Evolutionary conservation across 2,329 filamentous ascomycete species (phyloP), one percentile per base, ranked within the genome.

Genomic region (Emmonsia crescens): DNA sequence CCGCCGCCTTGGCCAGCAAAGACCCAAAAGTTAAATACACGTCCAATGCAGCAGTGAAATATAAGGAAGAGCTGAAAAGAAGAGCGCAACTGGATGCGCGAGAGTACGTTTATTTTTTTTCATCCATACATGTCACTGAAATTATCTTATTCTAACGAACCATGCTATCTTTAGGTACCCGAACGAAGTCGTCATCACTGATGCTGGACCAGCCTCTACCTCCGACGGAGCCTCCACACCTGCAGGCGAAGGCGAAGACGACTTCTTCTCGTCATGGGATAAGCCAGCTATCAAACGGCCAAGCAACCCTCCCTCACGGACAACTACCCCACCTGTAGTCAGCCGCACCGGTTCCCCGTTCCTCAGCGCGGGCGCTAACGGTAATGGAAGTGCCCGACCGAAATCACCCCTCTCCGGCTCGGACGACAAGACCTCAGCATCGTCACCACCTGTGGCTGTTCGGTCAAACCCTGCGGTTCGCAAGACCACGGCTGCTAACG

Each of bases 221-320:
- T 78, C 78, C 60, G 87, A 90, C 63, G 86, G 84, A 66, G 80
- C 85, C 44, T 85, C 82, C 66, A 95, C 91, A 12, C 89, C 92
- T n/a, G 83, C 88, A 54, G 88, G 86, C 67, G 91, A 96, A 67
- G 82, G 84, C 27, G 86, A 88, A 24, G 92, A 96, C 71, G 94
- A 97, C 74, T 99, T 99, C 81, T 99, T 99, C 78, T 96, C 93
- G 10, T 96, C 91, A 0, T 99, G 93, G 94, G 94, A 97, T 72
- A 96, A 97, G 79, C 94, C 94, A 27, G 85, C 91, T 4, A 95
- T 99, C 78, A 99, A 97, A 82, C 87, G 91, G 69, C 93, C 93
- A 42, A 96, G 91, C 66, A 96, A 96, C 67, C 93, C 94, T 19
- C 84, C 94, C 51, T 96, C 93, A 44, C 88, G 94, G 71, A 94